phyloP scores from a whole-genome alignment of 352 stramenopile species.

The Peronospora farinosa region DNA sequence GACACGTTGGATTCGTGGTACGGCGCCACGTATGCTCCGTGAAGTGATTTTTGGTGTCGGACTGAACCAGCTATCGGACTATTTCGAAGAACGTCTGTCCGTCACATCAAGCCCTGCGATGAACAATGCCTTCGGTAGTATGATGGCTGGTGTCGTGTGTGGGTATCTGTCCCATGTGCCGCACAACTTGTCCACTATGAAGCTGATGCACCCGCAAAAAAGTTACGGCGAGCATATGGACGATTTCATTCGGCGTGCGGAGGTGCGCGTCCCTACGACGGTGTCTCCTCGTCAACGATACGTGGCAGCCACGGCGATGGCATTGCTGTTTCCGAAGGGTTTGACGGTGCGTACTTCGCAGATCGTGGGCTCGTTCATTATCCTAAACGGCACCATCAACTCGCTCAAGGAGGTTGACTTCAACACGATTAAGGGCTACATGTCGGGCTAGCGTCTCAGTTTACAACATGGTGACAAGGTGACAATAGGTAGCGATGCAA shows the following conservation, averaged over 20 bases:
- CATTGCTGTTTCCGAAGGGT: slow-evolving; percentile 82
- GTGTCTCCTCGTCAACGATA: slow-evolving; percentile 69
- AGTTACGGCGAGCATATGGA: slow-evolving; percentile 76
- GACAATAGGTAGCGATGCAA: slow-evolving; percentile 19
- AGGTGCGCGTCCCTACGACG: slow-evolving; percentile 73
- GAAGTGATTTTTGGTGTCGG: slow-evolving; percentile 92
- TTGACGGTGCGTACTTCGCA: slow-evolving; percentile 87
- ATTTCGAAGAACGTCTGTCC: slow-evolving; percentile 88
- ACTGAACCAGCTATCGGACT: slow-evolving; percentile 91
- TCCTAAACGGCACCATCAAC: slow-evolving; percentile 91
- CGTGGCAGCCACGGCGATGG: slow-evolving; percentile 61
- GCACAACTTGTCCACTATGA: slow-evolving; percentile 94
- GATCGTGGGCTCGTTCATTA: slow-evolving; percentile 91
- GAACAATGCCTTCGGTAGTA: slow-evolving; percentile 84
- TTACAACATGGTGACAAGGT: slow-evolving; percentile 15
- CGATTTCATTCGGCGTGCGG: slow-evolving; percentile 76
- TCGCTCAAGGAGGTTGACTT: slow-evolving; percentile 79
- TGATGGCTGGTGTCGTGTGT: slow-evolving; percentile 85
- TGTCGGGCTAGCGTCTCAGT: slow-evolving; percentile 22
- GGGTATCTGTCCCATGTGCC: slow-evolving; percentile 93
- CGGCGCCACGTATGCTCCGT: slow-evolving; percentile 75
- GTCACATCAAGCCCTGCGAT: slow-evolving; percentile 59
- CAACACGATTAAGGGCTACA: slow-evolving; percentile 39
- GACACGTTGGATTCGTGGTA: slow-evolving; percentile 87
- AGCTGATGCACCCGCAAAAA: slow-evolving; percentile 91